phyloP scores from a whole-genome alignment of 306 rosid genomes.

The Trifolium subterraneum region DNA sequence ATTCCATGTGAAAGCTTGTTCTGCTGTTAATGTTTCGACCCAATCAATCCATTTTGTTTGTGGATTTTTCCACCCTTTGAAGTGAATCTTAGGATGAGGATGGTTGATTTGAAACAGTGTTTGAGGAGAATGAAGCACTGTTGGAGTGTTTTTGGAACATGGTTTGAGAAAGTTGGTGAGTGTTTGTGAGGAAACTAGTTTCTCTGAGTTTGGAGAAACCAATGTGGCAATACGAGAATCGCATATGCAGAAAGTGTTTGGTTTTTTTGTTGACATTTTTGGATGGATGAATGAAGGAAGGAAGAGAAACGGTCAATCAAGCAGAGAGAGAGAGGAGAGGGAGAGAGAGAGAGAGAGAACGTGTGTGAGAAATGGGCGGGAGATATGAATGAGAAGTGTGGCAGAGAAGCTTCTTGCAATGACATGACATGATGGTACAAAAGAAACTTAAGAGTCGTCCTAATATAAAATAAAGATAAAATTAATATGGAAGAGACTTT shows the following conservation, averaged over 20 bases:
- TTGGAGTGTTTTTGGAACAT: not conserved
- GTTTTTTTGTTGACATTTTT: slow-evolving; percentile 24
- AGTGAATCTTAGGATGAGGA: slow-evolving; percentile 20
- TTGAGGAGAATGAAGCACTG: not conserved
- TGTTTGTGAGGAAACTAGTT: not conserved
- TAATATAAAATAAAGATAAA: too few species aligned
- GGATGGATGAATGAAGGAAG: not conserved
- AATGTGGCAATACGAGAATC: slow-evolving; percentile 11
- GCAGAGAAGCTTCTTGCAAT: not conserved
- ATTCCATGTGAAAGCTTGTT: slow-evolving; percentile 37
- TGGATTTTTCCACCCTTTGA: slow-evolving; percentile 42
- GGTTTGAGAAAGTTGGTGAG: slow-evolving; percentile 37
- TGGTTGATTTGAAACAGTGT: not conserved
- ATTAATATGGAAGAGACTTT: too few species aligned
- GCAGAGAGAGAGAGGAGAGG: too few species aligned
- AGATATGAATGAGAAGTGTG: slow-evolving; percentile 1
- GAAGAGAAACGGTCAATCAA: not conserved
- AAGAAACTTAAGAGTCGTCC: too few species aligned
- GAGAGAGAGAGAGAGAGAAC: too few species aligned
- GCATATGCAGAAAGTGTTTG: slow-evolving; percentile 16
- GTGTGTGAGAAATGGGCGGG: slow-evolving; percentile 5
- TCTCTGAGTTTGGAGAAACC: not conserved
- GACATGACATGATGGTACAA: not conserved
- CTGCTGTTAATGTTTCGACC: slow-evolving; percentile 19
- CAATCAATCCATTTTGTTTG: slow-evolving; percentile 42